These are phyloP conservation scores for Blastocystis sp. DNA, from an alignment of 352 stramenopile genomes.

Conservation along the genomic window DNA sequence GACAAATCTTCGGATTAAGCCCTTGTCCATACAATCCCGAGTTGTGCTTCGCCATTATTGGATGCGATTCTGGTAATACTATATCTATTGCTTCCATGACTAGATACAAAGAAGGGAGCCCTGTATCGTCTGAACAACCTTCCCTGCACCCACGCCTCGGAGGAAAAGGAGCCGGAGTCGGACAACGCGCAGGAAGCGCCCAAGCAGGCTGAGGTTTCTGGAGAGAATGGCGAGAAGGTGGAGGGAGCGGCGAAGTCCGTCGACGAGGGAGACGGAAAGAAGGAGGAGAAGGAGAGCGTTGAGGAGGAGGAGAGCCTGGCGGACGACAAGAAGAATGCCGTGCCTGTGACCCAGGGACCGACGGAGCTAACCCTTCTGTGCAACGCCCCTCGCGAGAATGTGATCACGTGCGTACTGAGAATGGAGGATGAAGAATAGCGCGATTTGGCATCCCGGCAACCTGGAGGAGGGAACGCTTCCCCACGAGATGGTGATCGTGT, in stretches of 20 bases:
- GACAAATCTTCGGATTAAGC: constrained; percentile 56
- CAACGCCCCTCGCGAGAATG: constrained; percentile 26
- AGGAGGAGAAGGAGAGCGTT: neutral
- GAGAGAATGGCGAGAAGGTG: neutral
- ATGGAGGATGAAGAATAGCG: neutral
- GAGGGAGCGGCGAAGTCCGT: neutral
- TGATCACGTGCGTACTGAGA: neutral
- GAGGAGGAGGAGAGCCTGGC: constrained; percentile 36
- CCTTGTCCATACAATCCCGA: constrained; percentile 58
- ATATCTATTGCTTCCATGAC: neutral
- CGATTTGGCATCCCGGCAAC: constrained; percentile 59
- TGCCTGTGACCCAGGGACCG: neutral
- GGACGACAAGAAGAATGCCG: constrained; percentile 37
- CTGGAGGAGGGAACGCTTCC: constrained; percentile 54
- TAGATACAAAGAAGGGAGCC: constrained; percentile 65
- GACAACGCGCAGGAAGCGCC: neutral
- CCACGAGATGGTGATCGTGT: constrained; percentile 54
- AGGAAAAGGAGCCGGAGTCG: constrained; percentile 41
- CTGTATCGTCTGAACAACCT: constrained; percentile 49
- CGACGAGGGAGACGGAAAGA: constrained; percentile 25
- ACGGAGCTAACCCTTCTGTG: constrained; percentile 18
- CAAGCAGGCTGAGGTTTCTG: neutral
- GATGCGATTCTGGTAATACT: constrained; percentile 38
- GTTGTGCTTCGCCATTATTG: constrained; percentile 58
- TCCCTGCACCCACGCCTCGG: constrained; percentile 9